Conservation (phyloP, 1,284 basidiomycete species). For the Salmacisia buchloeana region DNA sequence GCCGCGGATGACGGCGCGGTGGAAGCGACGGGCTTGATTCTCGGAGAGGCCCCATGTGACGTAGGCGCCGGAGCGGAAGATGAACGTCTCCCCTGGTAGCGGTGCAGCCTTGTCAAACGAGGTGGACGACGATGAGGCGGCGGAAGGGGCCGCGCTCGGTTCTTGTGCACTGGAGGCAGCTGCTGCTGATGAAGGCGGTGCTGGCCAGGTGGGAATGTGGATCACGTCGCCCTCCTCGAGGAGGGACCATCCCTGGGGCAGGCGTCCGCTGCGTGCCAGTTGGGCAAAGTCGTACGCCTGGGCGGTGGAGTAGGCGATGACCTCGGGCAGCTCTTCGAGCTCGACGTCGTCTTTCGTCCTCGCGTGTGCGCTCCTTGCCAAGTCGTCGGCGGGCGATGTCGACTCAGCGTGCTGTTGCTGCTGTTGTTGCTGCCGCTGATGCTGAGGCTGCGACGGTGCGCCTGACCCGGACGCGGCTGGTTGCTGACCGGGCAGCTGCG, state of each 20-base stretch:
- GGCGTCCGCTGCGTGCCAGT: slow-evolving; percentile 26
- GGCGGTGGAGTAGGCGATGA: slow-evolving; percentile 42
- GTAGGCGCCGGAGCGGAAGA: slow-evolving; percentile 44
- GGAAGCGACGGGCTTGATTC: slow-evolving; percentile 33
- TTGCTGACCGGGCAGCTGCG: background rate
- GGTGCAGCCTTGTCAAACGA: background rate
- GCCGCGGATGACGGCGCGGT: slow-evolving; percentile 32
- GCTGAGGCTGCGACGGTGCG: background rate
- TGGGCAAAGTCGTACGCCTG: slow-evolving; percentile 38
- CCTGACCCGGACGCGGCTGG: too few species aligned
- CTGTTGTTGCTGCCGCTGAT: background rate
- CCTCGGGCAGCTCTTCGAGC: slow-evolving; percentile 21
- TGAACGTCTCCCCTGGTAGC: slow-evolving; percentile 29
- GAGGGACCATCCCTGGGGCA: slow-evolving; percentile 33
- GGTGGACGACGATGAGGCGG: background rate
- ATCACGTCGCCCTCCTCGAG: slow-evolving; percentile 47
- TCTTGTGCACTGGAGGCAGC: background rate
- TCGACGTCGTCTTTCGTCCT: background rate
- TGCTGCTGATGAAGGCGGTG: background rate
- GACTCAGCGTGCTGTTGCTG: background rate
- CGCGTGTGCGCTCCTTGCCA: too few species aligned
- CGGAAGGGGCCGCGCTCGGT: background rate
- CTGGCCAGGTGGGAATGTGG: slow-evolving; percentile 42
- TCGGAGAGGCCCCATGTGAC: slow-evolving; percentile 45
- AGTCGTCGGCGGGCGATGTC: too few species aligned